Evolutionary conservation across 129 eudicot genomes (phyloP).

Genomic region (Gnaphalium uliginosum): DNA sequence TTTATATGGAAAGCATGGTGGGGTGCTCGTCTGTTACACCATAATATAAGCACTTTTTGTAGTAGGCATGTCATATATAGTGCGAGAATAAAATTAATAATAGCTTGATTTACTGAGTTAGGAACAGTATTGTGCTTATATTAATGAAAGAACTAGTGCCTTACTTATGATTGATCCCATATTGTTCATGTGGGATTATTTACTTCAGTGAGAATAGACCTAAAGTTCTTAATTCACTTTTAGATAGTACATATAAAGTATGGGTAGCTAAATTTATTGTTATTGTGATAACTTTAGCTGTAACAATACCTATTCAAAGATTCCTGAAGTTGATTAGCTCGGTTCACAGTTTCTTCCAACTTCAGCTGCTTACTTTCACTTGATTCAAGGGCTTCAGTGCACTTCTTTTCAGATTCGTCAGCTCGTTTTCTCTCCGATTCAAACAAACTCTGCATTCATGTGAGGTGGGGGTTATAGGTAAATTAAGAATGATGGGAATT

Average conservation of each 20-base stretch:
- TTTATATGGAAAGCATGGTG: not conserved
- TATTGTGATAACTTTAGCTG: constrained; percentile 15
- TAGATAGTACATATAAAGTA: not conserved
- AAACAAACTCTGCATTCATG: constrained; percentile 50
- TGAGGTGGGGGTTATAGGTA: constrained; percentile 7
- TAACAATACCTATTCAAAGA: constrained; percentile 64
- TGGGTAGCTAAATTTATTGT: not conserved
- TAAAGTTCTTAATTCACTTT: constrained; percentile 19
- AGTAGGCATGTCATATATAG: not conserved
- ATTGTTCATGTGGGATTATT: not conserved
- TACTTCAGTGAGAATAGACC: not conserved
- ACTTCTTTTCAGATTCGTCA: constrained; percentile 65
- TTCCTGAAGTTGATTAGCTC: constrained; percentile 74
- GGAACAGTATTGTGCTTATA: not conserved
- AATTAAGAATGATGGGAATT: not conserved
- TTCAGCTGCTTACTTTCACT: constrained; percentile 67
- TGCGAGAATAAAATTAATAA: not conserved
- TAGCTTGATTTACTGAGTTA: not conserved
- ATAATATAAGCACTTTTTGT: not conserved
- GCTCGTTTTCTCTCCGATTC: constrained; percentile 75
- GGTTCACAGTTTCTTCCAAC: constrained; percentile 82
- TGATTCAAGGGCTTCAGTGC: constrained; percentile 60
- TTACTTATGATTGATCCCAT: not conserved
- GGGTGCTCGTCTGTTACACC: not conserved
- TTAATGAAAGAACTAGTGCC: not conserved